Percentiles rank a stretch among this genome's conserved stretches.
Conservation (phyloP, 805 yeast species). For the Candida nonsorbophila region DNA sequence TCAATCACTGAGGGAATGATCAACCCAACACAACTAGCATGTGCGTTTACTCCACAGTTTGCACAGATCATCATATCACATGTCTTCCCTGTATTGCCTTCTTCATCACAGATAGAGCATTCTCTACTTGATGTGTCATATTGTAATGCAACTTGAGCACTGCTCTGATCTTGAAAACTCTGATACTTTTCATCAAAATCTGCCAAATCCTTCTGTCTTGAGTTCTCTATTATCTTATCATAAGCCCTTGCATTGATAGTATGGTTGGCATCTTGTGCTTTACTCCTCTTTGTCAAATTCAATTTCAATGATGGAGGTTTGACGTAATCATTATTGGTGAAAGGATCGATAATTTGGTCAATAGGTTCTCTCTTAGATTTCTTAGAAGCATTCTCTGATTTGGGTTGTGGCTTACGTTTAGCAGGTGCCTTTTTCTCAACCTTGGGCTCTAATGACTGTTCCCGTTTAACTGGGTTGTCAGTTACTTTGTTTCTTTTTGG, state of each 20-base stretch:
- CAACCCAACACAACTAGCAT: constrained; percentile 63
- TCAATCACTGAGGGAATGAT: constrained; percentile 11
- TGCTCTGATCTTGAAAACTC: no score
- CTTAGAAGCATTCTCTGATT: constrained; percentile 2
- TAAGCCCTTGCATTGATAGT: no score
- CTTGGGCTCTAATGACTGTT: constrained; percentile 7
- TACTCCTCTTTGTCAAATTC: no score
- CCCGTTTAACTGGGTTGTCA: constrained; percentile 6
- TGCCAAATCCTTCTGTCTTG: no score
- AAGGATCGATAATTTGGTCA: constrained; percentile 13
- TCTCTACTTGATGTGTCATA: no score
- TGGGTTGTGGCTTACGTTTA: constrained; percentile 1
- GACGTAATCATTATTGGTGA: constrained; percentile 16
- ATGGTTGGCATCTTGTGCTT: no score
- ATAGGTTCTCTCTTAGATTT: constrained; percentile 8
- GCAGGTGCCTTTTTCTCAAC: constrained; percentile 6
- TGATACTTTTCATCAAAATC: no score
- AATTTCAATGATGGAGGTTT: constrained; percentile 9
- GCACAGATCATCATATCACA: constrained; percentile 52
- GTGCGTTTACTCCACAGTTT: constrained; percentile 67
- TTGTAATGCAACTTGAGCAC: no score
- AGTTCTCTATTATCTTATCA: no score
- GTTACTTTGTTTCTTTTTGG: constrained; percentile 9
- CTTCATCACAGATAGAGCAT: constrained; percentile 2
- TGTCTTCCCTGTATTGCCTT: no score